Conservation (phyloP, 2,329 filamentous ascomycete genomes). For the Cercospora sesami region DNA sequence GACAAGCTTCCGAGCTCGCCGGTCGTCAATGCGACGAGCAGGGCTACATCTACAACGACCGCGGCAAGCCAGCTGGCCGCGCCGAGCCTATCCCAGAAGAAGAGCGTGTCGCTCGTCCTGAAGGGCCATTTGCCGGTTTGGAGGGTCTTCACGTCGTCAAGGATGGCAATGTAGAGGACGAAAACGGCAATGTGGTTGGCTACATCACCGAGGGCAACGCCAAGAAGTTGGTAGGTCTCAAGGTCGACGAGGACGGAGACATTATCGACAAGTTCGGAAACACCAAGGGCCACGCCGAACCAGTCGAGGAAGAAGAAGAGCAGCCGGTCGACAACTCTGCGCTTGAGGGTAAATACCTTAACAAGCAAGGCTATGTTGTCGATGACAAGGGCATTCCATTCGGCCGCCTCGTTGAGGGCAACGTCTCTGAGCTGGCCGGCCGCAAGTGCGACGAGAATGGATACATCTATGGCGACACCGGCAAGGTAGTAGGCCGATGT, state of each 20-base stretch:
- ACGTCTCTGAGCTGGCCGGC: slow-evolving; percentile 58
- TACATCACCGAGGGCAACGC: slow-evolving; percentile 68
- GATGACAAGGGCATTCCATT: slow-evolving; percentile 56
- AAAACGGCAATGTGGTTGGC: slow-evolving; percentile 76
- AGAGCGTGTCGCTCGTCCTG: slow-evolving; percentile 57
- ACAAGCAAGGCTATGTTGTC: slow-evolving; percentile 63
- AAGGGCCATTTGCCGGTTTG: slow-evolving; percentile 69
- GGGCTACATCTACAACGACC: slow-evolving; percentile 58
- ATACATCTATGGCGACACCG: slow-evolving; percentile 57
- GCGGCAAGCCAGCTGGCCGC: slow-evolving; percentile 57
- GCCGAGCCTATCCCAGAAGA: slow-evolving; percentile 60
- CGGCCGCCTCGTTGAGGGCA: slow-evolving; percentile 58
- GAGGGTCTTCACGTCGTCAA: slow-evolving; percentile 65
- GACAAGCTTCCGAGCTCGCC: slow-evolving; percentile 57
- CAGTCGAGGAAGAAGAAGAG: slow-evolving; percentile 47
- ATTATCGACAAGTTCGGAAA: slow-evolving; percentile 73
- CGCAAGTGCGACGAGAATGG: slow-evolving; percentile 58
- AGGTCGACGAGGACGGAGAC: slow-evolving; percentile 79
- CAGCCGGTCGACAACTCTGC: slow-evolving; percentile 52
- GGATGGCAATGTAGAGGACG: slow-evolving; percentile 71
- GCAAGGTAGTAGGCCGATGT: slow-evolving; percentile 58
- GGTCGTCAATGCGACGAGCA: slow-evolving; percentile 58
- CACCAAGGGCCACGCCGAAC: slow-evolving; percentile 62
- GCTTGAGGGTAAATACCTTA: slow-evolving; percentile 56
- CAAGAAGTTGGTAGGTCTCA: slow-evolving; percentile 70